Conservation (phyloP, 306 rosid genomes). For the Quercus engelmannii region DNA sequence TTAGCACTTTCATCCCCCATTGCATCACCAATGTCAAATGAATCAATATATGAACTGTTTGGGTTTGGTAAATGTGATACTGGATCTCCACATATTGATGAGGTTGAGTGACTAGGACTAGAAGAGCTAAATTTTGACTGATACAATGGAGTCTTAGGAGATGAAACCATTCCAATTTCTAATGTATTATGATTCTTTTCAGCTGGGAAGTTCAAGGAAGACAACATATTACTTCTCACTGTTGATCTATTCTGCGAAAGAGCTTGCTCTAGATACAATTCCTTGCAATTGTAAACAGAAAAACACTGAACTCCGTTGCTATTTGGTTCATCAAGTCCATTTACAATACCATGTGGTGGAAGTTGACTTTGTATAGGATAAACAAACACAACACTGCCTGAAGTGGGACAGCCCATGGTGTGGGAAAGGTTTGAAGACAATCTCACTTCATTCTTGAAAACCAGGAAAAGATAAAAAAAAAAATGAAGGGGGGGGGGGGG, state of each 20-base stretch:
- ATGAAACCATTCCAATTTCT: constrained; percentile 44
- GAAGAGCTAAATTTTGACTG: constrained; percentile 39
- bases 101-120: constrained; percentile 30
- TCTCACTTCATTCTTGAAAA: constrained; percentile 60
- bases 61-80: constrained; percentile 26
- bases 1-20: constrained; percentile 52
- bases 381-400: constrained; percentile 49
- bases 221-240: constrained; percentile 19
- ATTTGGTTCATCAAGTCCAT: constrained; percentile 30
- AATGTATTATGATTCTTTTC: constrained; percentile 26
- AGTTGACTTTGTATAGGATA: constrained; percentile 36
- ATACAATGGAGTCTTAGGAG: constrained; percentile 75
- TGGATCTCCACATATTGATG: constrained; percentile 44
- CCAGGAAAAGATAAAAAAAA: constrained; percentile 35
- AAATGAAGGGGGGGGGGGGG: not conserved
- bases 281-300: constrained; percentile 48
- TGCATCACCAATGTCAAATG: constrained; percentile 50
- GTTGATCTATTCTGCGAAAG: constrained; percentile 35
- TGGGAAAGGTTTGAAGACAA: constrained; percentile 63
- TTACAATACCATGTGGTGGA: constrained; percentile 17
- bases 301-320: constrained; percentile 26
- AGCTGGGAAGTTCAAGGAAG: constrained; percentile 26
- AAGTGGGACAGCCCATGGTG: constrained; percentile 72
- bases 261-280: constrained; percentile 58
- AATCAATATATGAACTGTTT: constrained; percentile 29